Evolutionary conservation across 768 basidiomycete genomes (phyloP), one percentile per base, ranked within the genome.

Genomic region (Pulveroboletus frians): DNA sequence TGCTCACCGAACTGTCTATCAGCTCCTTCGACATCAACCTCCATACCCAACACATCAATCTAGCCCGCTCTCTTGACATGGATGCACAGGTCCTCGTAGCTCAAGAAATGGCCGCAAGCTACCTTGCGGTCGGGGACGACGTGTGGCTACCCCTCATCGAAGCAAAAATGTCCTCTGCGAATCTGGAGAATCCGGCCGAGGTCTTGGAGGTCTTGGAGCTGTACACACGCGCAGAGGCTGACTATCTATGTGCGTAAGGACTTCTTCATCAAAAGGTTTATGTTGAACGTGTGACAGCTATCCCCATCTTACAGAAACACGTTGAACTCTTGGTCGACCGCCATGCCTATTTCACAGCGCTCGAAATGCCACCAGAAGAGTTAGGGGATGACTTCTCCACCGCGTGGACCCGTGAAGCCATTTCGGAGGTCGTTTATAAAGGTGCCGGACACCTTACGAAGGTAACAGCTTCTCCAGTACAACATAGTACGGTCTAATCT

Each of bases 141-240:
- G 76, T 88, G 18, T 92, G 89, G 89, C 50, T 83, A n/a, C 80
- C 81, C 18, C 70, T 90, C 37, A 73, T 90, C 29, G 70, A 78
- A 10, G 68, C 72, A 17, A 85, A 82, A 63, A 64, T 74, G 41
- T 62, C 69, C n/a, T 57, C 71, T 1, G 71, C 74, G 2, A 71
- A 85, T 54, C 47, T 84, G 18, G 71, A 80, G n/a, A 76, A 76
- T 2, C 62, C 68, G 15, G 71, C 76, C 39, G 80, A 78, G 8
- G 69, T 79, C 18, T 57, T 76, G 38, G 80, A 81, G 39, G 60
- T 91, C 35, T 65, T 89, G 50, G 72, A 74, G 14, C 58, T 86
- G 34, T 92, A 84, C 63, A 68, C 71, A 34, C 76, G 75, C 31
- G 89, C 91, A 18, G 85, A 85, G 58, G 68, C 63, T 9, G 91